These are phyloP conservation scores for Ogataea methanolica DNA, from an alignment of 805 yeast species.

Conservation along the genomic window DNA sequence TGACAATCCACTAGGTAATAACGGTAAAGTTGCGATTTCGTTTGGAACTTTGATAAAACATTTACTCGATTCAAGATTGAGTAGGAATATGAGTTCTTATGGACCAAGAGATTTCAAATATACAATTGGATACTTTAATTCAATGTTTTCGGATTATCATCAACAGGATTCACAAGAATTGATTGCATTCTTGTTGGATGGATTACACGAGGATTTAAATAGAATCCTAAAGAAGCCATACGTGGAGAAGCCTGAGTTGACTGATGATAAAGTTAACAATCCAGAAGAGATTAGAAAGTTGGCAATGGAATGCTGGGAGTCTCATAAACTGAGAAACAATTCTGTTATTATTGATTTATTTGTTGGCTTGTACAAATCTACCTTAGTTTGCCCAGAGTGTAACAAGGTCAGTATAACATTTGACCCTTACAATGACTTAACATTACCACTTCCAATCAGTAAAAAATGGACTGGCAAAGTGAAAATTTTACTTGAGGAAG, in stretches of 20 bases:
- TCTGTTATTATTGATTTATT: conserved; percentile 82
- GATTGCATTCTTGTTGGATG: conserved; percentile 80
- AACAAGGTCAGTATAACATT: conserved; percentile 76
- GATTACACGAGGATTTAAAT: conserved; percentile 88
- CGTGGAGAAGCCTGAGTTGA: conserved; percentile 80
- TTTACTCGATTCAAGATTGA: conserved; percentile 38
- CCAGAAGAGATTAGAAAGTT: conserved; percentile 49
- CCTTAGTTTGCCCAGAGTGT: conserved; percentile 85
- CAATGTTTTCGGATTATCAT: conserved; percentile 71
- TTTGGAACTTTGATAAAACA: conserved; percentile 67
- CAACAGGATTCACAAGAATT: conserved; percentile 97
- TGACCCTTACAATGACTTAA: conserved; percentile 89
- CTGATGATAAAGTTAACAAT: conserved; percentile 56
- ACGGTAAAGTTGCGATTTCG: conserved; percentile 73
- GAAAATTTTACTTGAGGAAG: conserved; percentile 54
- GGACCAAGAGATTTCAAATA: conserved; percentile 77
- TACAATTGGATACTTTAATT: conserved; percentile 73
- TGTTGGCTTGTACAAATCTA: conserved; percentile 87
- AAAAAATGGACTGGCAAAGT: conserved; percentile 68
- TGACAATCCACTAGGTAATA: conserved; percentile 79
- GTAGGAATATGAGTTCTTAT: conserved; percentile 20
- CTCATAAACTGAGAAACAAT: conserved; percentile 75
- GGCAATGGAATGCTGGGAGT: conserved; percentile 76
- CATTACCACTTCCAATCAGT: conserved; percentile 80
- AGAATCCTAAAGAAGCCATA: conserved; percentile 79